A percentile compares a stretch with the other conserved stretches of the same genome.
Conservation (phyloP, 169 alveolate genomes). For the Eimeria praecox region DNA sequence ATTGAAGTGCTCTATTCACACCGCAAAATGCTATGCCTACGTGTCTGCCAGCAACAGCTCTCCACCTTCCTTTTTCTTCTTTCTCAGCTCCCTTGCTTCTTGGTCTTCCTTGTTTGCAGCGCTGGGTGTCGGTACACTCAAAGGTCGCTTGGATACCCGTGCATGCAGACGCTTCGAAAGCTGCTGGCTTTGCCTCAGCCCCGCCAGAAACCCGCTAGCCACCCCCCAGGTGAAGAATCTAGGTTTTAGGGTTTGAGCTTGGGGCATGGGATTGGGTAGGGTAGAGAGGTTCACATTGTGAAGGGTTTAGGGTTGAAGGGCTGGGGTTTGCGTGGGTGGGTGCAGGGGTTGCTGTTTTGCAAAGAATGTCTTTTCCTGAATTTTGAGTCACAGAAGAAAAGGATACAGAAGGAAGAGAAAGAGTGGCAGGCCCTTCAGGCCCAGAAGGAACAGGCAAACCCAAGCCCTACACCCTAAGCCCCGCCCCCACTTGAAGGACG, state of each 20-base stretch:
- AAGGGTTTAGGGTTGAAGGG: too few species aligned
- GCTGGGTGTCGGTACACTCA: constrained; percentile 90
- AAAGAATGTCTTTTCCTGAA: constrained; percentile 94
- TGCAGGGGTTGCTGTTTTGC: constrained; percentile 95
- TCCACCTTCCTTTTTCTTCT: not conserved
- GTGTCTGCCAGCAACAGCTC: not conserved
- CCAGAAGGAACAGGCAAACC: constrained; percentile 54
- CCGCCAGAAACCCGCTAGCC: constrained; percentile 92
- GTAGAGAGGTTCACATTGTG: not conserved
- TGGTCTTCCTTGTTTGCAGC: constrained; percentile 25
- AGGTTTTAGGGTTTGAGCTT: not conserved
- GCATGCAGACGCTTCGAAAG: constrained; percentile 94
- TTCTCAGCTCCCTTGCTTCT: not conserved
- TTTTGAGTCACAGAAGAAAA: constrained; percentile 92
- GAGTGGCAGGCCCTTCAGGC: constrained; percentile 65
- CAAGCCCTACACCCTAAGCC: not conserved
- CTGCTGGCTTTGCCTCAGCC: constrained; percentile 95
- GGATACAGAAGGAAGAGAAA: constrained; percentile 32
- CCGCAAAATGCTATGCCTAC: not conserved
- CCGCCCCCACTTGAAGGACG: not conserved
- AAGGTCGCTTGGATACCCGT: constrained; percentile 94
- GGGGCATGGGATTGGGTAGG: not conserved
- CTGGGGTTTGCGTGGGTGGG: not conserved
- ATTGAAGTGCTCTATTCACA: not conserved
- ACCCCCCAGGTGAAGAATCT: constrained; percentile 85